phyloP scores from a whole-genome alignment of 1,284 basidiomycete genomes.

The Ustilago shanxiensis region DNA sequence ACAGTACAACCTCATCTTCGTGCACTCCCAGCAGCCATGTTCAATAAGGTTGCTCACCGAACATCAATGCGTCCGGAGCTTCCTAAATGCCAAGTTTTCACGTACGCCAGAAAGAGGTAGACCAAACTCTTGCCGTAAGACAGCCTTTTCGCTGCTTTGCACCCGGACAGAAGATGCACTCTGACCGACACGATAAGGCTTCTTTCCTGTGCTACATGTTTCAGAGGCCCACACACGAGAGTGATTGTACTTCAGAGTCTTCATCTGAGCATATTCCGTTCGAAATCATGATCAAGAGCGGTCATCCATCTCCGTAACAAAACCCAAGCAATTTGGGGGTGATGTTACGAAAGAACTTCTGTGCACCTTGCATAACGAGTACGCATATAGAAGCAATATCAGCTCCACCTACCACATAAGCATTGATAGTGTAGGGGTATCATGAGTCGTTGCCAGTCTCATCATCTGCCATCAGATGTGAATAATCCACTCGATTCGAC shows the following conservation, averaged over 20 bases:
- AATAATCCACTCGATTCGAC: constrained; percentile 45
- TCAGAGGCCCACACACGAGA: neutral
- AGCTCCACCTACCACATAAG: no score
- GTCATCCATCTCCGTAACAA: neutral
- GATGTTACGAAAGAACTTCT: neutral
- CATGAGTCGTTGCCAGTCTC: constrained; percentile 53
- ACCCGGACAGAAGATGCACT: neutral
- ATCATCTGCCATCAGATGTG: constrained; percentile 23
- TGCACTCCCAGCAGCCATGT: neutral
- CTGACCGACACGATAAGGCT: neutral
- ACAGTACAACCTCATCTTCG: neutral
- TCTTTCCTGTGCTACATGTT: neutral
- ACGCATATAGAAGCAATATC: no score
- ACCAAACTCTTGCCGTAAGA: neutral
- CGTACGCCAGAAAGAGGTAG: no score
- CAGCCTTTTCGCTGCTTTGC: neutral
- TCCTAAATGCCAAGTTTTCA: no score
- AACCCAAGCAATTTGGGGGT: constrained; percentile 4
- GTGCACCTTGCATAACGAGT: no score
- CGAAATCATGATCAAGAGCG: neutral
- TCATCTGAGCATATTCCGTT: neutral
- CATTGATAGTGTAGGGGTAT: constrained; percentile 54
- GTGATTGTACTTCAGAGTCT: no score
- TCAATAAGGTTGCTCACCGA: neutral
- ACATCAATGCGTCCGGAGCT: neutral